phyloP scores from a whole-genome alignment of 495 filamentous ascomycete species.

The Podospora conica region DNA sequence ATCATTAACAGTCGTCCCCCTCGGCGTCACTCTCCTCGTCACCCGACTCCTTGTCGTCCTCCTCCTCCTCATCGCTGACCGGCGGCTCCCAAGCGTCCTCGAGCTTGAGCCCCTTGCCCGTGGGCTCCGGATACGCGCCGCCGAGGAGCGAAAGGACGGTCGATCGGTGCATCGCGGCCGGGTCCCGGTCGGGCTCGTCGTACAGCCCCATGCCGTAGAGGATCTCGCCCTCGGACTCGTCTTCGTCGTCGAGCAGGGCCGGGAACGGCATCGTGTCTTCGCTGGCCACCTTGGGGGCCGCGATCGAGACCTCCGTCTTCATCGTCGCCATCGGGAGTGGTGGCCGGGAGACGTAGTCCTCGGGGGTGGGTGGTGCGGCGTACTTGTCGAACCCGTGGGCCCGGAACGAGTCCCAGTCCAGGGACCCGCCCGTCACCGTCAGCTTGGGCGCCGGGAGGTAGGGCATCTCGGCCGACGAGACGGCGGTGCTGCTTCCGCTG shows the following conservation, averaged over 20 bases:
- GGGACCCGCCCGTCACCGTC: slow-evolving; percentile 4
- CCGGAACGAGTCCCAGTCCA: slow-evolving; percentile 39
- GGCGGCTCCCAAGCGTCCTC: slow-evolving; percentile 80
- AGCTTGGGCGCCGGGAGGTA: slow-evolving; percentile 16
- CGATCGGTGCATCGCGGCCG: slow-evolving; percentile 39
- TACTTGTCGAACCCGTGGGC: slow-evolving; percentile 27
- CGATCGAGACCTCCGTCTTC: background rate
- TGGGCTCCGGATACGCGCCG: slow-evolving; percentile 26
- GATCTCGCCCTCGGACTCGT: slow-evolving; percentile 55
- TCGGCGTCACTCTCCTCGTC: slow-evolving; percentile 28
- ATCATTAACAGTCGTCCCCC: slow-evolving; percentile 13
- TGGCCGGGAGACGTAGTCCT: slow-evolving; percentile 35
- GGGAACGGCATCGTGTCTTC: slow-evolving; percentile 43
- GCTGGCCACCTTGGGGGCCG: slow-evolving; percentile 29
- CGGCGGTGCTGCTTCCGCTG: background rate
- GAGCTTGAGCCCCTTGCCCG: slow-evolving; percentile 71
- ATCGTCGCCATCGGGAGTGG: background rate
- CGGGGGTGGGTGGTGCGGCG: slow-evolving; percentile 56
- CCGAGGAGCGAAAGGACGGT: slow-evolving; percentile 47
- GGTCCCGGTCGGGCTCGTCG: slow-evolving; percentile 51
- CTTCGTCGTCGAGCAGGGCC: slow-evolving; percentile 32
- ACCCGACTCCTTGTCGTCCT: slow-evolving; percentile 45
- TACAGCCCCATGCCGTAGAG: slow-evolving; percentile 81
- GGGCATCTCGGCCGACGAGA: slow-evolving; percentile 10
- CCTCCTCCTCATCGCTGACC: slow-evolving; percentile 51